phyloP scores from a whole-genome alignment of 805 yeast species.

The Hagleromyces aurorensis region DNA sequence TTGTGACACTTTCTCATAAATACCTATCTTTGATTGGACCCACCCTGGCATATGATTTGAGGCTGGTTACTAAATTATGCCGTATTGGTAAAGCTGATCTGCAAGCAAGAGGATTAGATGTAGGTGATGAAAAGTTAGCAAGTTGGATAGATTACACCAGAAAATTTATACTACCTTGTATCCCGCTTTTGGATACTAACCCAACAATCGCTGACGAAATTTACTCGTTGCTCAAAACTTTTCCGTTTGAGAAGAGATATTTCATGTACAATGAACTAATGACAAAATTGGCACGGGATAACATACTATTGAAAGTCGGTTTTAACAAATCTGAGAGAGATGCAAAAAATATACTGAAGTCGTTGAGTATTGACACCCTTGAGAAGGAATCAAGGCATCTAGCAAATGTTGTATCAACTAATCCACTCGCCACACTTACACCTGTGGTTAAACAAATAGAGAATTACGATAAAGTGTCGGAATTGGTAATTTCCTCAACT shows the following conservation, averaged over 20 bases:
- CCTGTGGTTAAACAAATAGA: conserved; percentile 76
- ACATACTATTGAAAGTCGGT: conserved; percentile 48
- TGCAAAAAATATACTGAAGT: conserved; percentile 68
- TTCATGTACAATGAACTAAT: conserved; percentile 75
- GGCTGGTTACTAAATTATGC: conserved; percentile 49
- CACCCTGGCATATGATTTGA: conserved; percentile 40
- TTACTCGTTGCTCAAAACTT: conserved; percentile 44
- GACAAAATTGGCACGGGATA: conserved; percentile 47
- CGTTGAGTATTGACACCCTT: conserved; percentile 75
- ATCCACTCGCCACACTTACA: conserved; percentile 70
- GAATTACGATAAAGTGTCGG: conserved; percentile 81
- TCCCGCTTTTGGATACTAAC: conserved; percentile 46
- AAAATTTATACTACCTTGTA: conserved; percentile 56
- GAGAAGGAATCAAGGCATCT: conserved; percentile 62
- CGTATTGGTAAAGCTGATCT: conserved; percentile 46
- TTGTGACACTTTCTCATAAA: conserved; percentile 41
- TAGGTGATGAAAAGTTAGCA: conserved; percentile 13
- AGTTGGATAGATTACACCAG: conserved; percentile 58
- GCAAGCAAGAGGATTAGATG: conserved; percentile 5
- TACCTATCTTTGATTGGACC: conserved; percentile 50
- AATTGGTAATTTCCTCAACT: conserved; percentile 71
- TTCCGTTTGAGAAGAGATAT: conserved; percentile 56
- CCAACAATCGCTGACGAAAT: conserved; percentile 55
- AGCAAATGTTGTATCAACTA: conserved; percentile 62
- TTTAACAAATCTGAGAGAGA: conserved; percentile 65